phyloP scores from a whole-genome alignment of 257 asterid genomes.

The Ligustrum vulgare region DNA sequence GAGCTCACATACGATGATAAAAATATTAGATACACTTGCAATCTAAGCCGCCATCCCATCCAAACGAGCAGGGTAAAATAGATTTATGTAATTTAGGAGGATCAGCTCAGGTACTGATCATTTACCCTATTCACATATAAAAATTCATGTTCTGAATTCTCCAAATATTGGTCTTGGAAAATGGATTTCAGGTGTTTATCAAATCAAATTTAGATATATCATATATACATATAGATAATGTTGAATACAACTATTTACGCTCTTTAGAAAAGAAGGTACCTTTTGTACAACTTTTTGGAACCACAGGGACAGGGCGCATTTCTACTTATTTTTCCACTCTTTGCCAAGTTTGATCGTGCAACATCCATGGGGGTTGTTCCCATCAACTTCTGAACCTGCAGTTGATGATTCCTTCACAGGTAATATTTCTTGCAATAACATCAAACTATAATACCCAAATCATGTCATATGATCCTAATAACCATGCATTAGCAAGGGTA shows the following conservation, averaged over 20 bases:
- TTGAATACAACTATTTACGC: neutral
- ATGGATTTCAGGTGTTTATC: neutral
- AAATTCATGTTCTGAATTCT: neutral
- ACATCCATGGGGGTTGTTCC: constrained; percentile 84
- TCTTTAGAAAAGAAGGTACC: constrained; percentile 38
- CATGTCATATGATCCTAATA: neutral
- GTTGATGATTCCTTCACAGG: constrained; percentile 15
- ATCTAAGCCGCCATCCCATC: neutral
- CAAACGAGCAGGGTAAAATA: no score
- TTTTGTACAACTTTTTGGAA: constrained; percentile 81
- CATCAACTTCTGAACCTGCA: constrained; percentile 83
- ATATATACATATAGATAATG: neutral
- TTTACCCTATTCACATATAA: neutral
- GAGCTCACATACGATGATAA: neutral
- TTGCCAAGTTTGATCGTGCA: constrained; percentile 77
- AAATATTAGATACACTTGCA: neutral
- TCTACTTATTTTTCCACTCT: constrained; percentile 83
- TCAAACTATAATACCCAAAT: neutral
- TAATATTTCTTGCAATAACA: constrained; percentile 14
- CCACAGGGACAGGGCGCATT: constrained; percentile 93
- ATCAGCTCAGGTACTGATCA: neutral
- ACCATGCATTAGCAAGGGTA: neutral
- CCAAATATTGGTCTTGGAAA: neutral
- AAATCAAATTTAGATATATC: neutral
- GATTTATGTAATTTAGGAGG: no score